phyloP scores from a whole-genome alignment of 805 yeast genomes.

The Barnettozyma wickerhamii region DNA sequence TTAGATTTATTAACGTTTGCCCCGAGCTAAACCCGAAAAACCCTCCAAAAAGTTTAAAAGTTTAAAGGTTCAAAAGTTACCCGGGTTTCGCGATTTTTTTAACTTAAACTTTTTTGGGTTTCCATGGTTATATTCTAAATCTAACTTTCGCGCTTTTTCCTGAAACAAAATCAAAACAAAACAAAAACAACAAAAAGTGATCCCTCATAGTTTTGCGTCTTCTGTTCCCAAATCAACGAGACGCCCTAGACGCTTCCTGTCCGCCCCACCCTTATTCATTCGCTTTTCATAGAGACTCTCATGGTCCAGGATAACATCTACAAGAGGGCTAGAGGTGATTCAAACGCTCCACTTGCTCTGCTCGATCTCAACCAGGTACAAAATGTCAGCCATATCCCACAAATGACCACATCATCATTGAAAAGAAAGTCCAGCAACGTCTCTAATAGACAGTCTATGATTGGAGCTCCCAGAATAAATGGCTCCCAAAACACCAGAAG shows the following conservation, averaged over 20 bases:
- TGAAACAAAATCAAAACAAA: conserved; percentile 6
- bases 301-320: conserved; percentile 25
- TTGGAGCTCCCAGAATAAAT: conserved; percentile 27
- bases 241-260: background rate
- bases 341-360: conserved; percentile 18
- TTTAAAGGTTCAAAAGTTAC: too few relatives aligned
- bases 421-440: conserved; percentile 21
- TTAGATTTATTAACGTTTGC: too few relatives aligned
- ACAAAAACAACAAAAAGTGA: background rate
- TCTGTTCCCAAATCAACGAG: background rate
- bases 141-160: background rate
- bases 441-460: conserved; percentile 27
- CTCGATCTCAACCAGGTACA: conserved; percentile 25
- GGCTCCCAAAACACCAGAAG: conserved; percentile 13
- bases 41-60: too few relatives aligned
- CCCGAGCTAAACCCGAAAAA: too few relatives aligned
- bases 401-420: conserved; percentile 19
- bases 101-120: background rate
- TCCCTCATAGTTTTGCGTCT: background rate
- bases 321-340: conserved; percentile 18
- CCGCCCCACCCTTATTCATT: background rate
- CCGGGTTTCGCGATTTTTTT: too few relatives aligned
- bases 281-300: background rate
- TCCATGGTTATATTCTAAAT: background rate
- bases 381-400: conserved; percentile 24